phyloP scores from a whole-genome alignment of 371 early-diverging fungal species.

The Polyrhizophydium stewartii region DNA sequence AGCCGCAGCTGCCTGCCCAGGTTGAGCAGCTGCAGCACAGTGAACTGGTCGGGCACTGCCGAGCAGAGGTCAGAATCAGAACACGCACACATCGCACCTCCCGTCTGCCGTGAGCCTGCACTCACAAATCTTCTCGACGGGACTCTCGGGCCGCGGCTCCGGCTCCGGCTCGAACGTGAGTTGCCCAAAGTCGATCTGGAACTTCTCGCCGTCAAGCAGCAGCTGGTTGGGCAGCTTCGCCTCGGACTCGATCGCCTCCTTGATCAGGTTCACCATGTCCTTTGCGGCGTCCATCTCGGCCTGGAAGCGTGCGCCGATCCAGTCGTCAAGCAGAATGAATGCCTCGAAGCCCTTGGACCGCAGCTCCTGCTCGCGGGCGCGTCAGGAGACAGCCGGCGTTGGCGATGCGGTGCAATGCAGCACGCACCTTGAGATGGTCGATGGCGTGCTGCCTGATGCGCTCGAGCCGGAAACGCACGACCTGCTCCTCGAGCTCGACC shows the following conservation, averaged over 20 bases:
- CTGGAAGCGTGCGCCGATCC: slow-evolving; percentile 39
- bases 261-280: slow-evolving; percentile 39
- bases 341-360: slow-evolving; percentile 41
- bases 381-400: neutral
- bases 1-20: slow-evolving; percentile 28
- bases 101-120: neutral
- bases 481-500: slow-evolving; percentile 36
- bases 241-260: slow-evolving; percentile 53
- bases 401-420: neutral
- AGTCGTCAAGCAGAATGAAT: slow-evolving; percentile 43
- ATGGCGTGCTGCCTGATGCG: slow-evolving; percentile 30
- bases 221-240: slow-evolving; percentile 41
- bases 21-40: slow-evolving; percentile 42
- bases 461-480: slow-evolving; percentile 34
- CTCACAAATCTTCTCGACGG: slow-evolving; percentile 44
- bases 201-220: slow-evolving; percentile 42
- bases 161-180: slow-evolving; percentile 48
- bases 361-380: slow-evolving; percentile 26
- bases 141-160: slow-evolving; percentile 47
- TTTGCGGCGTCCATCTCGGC: slow-evolving; percentile 50
- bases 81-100: too few species aligned
- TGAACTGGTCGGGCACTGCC: slow-evolving; percentile 47
- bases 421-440: slow-evolving; percentile 31
- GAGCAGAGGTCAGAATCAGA: neutral
- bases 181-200: slow-evolving; percentile 37